Percentiles rank a stretch among this genome's conserved stretches.
phyloP scores from a whole-genome alignment of 202 grass and related monocot species.

The Cymbopogon flexuosus region DNA sequence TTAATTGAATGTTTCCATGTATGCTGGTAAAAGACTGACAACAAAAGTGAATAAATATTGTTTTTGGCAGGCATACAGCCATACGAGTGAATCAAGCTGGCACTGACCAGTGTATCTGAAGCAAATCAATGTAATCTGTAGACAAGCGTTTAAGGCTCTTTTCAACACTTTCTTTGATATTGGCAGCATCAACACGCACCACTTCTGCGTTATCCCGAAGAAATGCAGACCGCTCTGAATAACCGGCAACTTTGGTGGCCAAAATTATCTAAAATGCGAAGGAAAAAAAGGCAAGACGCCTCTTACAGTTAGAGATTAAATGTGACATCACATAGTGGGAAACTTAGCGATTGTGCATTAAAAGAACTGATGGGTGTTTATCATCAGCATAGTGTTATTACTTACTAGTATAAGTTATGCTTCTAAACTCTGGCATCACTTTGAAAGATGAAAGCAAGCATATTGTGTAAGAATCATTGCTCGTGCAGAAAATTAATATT shows the following conservation, averaged over 20 bases:
- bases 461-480: background rate
- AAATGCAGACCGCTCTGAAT: conserved; percentile 48
- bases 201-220: conserved; percentile 58
- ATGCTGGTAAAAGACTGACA: background rate
- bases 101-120: conserved; percentile 96
- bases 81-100: background rate
- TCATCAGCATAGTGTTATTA: background rate
- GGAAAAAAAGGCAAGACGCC: background rate
- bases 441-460: background rate
- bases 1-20: background rate
- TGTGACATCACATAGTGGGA: background rate
- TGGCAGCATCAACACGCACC: conserved; percentile 65
- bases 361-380: background rate
- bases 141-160: conserved; percentile 87
- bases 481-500: background rate
- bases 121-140: conserved; percentile 94
- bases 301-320: conserved; percentile 17
- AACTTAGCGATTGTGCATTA: background rate
- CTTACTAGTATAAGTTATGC: background rate
- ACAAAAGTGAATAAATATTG: background rate
- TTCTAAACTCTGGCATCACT: background rate
- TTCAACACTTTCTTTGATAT: conserved; percentile 93
- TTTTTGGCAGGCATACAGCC: background rate
- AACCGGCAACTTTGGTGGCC: conserved; percentile 89
- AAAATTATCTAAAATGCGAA: conserved; percentile 58